Evolutionary conservation across 169 alveolate genomes (phyloP).

Genomic region (Besnoitia besnoiti): DNA sequence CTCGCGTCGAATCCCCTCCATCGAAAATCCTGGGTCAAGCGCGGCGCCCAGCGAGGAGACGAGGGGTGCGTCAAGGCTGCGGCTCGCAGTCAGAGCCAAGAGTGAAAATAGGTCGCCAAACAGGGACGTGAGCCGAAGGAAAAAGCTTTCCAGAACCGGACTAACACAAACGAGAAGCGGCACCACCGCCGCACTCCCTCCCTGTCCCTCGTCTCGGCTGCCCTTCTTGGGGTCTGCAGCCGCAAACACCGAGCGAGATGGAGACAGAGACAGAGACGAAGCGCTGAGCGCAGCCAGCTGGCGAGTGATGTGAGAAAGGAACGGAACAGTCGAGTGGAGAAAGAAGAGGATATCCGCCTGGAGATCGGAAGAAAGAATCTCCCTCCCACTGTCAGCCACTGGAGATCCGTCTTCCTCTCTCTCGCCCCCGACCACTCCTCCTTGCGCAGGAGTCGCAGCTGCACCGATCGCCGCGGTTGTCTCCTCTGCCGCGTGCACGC

Average conservation of each 20-base stretch:
- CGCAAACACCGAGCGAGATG: neutral
- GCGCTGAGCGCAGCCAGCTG: constrained; percentile 48
- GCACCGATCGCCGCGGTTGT: constrained; percentile 1
- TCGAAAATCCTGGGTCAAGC: neutral
- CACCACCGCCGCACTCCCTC: constrained; percentile 11
- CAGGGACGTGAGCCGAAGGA: constrained; percentile 46
- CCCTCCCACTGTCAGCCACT: neutral
- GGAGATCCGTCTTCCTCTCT: neutral
- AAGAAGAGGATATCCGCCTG: constrained; percentile 57
- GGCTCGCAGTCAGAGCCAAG: constrained; percentile 52
- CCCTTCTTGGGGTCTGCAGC: neutral
- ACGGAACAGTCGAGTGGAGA: constrained; percentile 49
- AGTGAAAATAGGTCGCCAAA: constrained; percentile 61
- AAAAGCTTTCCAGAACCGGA: constrained; percentile 36
- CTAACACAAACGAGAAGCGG: constrained; percentile 4
- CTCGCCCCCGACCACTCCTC: neutral
- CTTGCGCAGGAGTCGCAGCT: neutral
- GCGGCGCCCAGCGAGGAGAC: constrained; percentile 49
- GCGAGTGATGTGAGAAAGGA: constrained; percentile 60
- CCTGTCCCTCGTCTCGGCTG: neutral
- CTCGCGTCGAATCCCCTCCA: neutral
- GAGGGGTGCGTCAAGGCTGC: constrained; percentile 58
- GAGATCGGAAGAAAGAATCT: constrained; percentile 34
- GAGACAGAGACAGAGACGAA: constrained; percentile 28
- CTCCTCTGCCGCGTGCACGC: neutral